Evolutionary conservation across 2,329 filamentous ascomycete species (phyloP).

Genomic region (Ophiobolus disseminans): DNA sequence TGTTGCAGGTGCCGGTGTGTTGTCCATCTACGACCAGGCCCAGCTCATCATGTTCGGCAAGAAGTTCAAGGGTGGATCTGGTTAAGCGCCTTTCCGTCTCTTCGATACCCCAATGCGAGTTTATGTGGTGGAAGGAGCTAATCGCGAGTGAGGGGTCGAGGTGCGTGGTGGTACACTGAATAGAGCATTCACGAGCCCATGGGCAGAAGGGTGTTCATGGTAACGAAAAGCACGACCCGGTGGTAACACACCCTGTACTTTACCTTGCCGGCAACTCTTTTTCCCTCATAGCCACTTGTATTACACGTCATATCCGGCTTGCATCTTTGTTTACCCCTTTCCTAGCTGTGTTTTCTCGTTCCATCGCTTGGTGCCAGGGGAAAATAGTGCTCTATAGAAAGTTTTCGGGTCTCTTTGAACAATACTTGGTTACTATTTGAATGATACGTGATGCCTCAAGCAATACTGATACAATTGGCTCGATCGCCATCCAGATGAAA

Average conservation of each 20-base stretch:
- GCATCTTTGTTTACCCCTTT: conserved; percentile 45
- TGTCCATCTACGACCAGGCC: conserved; percentile 99
- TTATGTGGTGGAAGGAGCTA: conserved; percentile 46
- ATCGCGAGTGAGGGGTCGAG: conserved; percentile 40
- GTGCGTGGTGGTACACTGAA: conserved; percentile 42
- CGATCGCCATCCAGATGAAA: neutral
- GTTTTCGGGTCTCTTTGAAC: conserved; percentile 37
- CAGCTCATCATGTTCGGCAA: conserved; percentile 99
- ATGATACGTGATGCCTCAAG: conserved; percentile 17
- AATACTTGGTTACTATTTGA: conserved; percentile 6
- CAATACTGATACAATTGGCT: neutral
- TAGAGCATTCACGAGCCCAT: conserved; percentile 48
- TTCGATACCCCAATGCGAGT: conserved; percentile 47
- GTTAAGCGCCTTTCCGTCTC: conserved; percentile 49
- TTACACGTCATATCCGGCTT: conserved; percentile 49
- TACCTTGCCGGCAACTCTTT: conserved; percentile 49
- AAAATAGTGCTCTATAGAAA: conserved; percentile 50
- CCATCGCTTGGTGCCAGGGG: conserved; percentile 47
- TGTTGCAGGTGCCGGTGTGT: conserved; percentile 99
- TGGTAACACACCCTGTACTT: conserved; percentile 53
- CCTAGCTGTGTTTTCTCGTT: conserved; percentile 42
- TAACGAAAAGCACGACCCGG: conserved; percentile 51
- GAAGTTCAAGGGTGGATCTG: conserved; percentile 81
- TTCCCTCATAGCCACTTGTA: conserved; percentile 42
- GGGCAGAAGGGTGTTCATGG: conserved; percentile 53